A percentile compares a stretch with the other conserved stretches of the same genome.
Evolutionary conservation across 306 rosid genomes (phyloP).

Genomic region (Erythrophleum fordii): DNA sequence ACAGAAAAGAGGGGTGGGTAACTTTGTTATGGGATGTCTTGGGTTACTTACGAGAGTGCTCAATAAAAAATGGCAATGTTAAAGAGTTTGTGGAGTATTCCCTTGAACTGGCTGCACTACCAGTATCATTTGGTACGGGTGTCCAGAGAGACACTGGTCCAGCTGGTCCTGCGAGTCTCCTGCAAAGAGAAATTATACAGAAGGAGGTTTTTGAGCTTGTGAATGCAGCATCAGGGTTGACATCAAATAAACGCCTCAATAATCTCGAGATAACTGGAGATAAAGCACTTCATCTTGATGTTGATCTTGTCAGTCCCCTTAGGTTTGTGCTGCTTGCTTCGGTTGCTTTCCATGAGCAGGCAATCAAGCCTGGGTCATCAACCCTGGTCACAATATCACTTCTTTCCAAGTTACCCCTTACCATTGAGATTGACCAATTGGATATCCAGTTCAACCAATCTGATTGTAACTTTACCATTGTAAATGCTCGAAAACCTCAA

Average conservation of each 20-base stretch:
- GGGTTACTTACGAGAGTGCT: constrained; percentile 90
- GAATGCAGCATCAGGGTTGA: constrained; percentile 49
- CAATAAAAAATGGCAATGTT: constrained; percentile 59
- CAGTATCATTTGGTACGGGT: constrained; percentile 63
- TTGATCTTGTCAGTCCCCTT: constrained; percentile 94
- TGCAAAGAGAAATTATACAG: constrained; percentile 75
- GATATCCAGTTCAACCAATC: constrained; percentile 93
- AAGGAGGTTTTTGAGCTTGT: constrained; percentile 77
- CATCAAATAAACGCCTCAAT: constrained; percentile 44
- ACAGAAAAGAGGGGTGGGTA: constrained; percentile 97
- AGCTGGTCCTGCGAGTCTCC: constrained; percentile 75
- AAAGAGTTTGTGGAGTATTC: constrained; percentile 92
- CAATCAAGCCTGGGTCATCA: constrained; percentile 73
- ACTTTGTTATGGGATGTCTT: constrained; percentile 90
- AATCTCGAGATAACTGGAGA: constrained; percentile 59
- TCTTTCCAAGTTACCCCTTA: constrained; percentile 75
- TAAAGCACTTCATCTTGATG: constrained; percentile 76
- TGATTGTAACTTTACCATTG: constrained; percentile 72
- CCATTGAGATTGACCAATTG: constrained; percentile 72
- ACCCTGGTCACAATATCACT: constrained; percentile 76
- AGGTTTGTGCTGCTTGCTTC: constrained; percentile 90
- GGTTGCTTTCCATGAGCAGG: constrained; percentile 92
- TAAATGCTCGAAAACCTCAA: constrained; percentile 61
- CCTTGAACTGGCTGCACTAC: constrained; percentile 96
- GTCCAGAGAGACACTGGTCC: constrained; percentile 75